Conservation (phyloP, 2,329 filamentous ascomycete species). For the Hortaea sp. region DNA sequence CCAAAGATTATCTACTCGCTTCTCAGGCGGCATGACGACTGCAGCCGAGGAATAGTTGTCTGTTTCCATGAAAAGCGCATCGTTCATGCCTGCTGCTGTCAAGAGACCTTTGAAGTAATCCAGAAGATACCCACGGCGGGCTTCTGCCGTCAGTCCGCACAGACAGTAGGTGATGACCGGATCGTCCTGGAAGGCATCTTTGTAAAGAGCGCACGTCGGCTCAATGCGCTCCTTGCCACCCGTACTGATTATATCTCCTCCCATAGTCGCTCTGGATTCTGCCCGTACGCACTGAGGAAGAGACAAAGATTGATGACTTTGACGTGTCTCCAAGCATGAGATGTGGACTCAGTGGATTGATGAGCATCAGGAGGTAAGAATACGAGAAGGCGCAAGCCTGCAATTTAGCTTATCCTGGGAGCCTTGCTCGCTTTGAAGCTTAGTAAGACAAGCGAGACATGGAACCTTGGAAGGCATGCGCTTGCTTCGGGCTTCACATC, state of each 20-base stretch:
- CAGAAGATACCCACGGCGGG: conserved; percentile 10
- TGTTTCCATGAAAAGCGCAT: conserved; percentile 7
- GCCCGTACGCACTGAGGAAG: too few relatives aligned
- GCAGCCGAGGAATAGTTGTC: conserved; percentile 11
- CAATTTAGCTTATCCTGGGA: too few relatives aligned
- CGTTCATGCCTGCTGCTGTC: conserved; percentile 15
- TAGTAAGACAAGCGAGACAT: too few relatives aligned
- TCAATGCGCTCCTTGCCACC: conserved; percentile 13
- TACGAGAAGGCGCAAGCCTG: too few relatives aligned
- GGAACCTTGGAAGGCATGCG: too few relatives aligned
- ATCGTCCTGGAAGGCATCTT: conserved; percentile 12
- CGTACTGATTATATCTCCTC: not conserved
- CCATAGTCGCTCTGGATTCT: not conserved
- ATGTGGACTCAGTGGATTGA: too few relatives aligned
- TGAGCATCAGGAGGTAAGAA: too few relatives aligned
- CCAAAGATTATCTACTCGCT: conserved; percentile 14
- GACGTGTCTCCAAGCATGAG: too few relatives aligned
- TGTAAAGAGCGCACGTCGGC: conserved; percentile 1
- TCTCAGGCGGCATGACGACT: conserved; percentile 16
- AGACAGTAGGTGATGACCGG: conserved; percentile 16
- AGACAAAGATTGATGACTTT: too few relatives aligned
- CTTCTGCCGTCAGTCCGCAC: conserved; percentile 4
- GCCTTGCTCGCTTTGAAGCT: too few relatives aligned
- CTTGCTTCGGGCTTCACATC: too few relatives aligned
- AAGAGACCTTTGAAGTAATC: conserved; percentile 12